phyloP scores from a whole-genome alignment of 2,329 filamentous ascomycete species.

The Pseudogymnoascus sp. region DNA sequence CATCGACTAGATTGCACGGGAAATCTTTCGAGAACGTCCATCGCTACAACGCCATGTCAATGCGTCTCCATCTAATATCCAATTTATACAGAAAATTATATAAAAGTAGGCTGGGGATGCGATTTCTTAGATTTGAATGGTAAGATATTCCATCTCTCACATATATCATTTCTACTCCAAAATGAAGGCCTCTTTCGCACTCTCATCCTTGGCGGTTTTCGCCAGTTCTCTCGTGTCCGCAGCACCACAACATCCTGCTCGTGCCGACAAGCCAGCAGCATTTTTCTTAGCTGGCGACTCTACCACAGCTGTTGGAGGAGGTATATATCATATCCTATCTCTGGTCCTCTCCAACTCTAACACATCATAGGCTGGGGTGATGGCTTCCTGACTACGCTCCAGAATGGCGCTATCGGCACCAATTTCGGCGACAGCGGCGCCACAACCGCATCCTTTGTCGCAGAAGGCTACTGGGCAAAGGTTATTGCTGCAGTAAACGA shows the following conservation, averaged over 20 bases:
- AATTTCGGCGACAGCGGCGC: conserved; percentile 38
- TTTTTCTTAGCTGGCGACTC: conserved; percentile 33
- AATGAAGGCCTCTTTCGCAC: conserved; percentile 2
- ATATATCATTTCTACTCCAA: neutral
- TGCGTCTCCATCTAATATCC: neutral
- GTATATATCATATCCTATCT: neutral
- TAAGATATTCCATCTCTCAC: neutral
- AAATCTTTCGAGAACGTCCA: neutral
- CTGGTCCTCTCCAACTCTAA: conserved; percentile 8
- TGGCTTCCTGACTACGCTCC: conserved; percentile 39
- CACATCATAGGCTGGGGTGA: conserved; percentile 35
- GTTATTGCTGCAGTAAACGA: conserved; percentile 30
- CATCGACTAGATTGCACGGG: neutral
- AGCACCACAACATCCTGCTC: neutral
- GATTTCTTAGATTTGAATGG: neutral
- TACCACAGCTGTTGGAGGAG: conserved; percentile 24
- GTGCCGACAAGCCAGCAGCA: conserved; percentile 20
- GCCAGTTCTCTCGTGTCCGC: neutral
- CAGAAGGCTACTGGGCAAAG: conserved; percentile 35
- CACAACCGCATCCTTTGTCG: conserved; percentile 37
- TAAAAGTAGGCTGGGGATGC: neutral
- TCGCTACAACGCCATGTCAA: neutral
- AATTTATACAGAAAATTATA: neutral
- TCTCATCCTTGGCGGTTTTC: neutral
- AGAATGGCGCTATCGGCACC: conserved; percentile 31